phyloP scores from a whole-genome alignment of 1,284 basidiomycete species.

The Schizophyllum amplum region DNA sequence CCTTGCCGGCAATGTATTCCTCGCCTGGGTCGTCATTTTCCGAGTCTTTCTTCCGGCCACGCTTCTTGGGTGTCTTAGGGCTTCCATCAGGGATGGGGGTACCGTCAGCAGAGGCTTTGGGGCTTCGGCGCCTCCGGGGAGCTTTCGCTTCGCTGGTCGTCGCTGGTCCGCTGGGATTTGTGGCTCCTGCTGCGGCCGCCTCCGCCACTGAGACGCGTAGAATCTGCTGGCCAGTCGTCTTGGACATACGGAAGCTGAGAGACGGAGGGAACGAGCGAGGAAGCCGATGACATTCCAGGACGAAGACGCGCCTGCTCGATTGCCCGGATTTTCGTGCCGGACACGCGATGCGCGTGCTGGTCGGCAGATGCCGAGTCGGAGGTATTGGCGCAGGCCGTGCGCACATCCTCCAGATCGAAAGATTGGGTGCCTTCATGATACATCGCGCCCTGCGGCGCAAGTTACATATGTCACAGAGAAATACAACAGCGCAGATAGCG shows the following conservation, averaged over 20 bases:
- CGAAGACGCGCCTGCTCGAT: background rate
- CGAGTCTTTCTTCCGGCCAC: background rate
- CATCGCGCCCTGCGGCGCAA: no score
- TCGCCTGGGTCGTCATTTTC: background rate
- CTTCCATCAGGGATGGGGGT: no score
- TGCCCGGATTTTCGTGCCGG: no score
- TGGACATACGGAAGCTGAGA: background rate
- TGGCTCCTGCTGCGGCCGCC: background rate
- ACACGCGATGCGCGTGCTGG: background rate
- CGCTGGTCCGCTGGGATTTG: background rate
- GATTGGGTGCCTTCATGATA: no score
- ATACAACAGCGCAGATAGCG: no score
- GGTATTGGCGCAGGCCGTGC: no score
- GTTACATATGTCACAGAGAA: no score
- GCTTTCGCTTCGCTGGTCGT: background rate
- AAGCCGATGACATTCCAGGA: background rate
- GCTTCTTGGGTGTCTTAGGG: background rate
- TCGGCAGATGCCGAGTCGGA: no score
- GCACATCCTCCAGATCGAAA: no score
- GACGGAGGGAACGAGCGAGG: background rate
- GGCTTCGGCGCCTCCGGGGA: background rate
- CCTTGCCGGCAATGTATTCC: background rate
- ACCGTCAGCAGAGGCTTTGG: background rate
- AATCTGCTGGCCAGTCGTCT: background rate
- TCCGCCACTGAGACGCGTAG: background rate